Evolutionary conservation across 129 eudicot genomes (phyloP).

Genomic region (Rutidosis leptorrhynchoides): DNA sequence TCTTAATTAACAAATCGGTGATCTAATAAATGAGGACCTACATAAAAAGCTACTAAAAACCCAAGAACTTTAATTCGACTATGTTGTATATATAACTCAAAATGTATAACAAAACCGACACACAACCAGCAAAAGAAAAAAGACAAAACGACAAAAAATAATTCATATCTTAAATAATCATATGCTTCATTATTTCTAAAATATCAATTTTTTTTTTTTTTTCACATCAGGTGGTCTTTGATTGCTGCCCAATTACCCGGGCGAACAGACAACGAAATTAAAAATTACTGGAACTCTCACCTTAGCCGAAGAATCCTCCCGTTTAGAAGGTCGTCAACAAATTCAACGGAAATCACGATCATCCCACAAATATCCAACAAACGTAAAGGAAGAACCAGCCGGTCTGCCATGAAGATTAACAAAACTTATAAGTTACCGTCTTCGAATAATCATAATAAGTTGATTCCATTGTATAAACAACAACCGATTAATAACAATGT

Average conservation of each 20-base stretch:
- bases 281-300: conserved; percentile 88
- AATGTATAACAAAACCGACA: background rate
- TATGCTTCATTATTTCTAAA: too few species aligned
- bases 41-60: background rate
- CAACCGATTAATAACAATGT: conserved; percentile 2
- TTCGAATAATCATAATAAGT: background rate
- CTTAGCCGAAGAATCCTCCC: conserved; percentile 59
- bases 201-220: background rate
- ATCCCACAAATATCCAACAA: conserved; percentile 17
- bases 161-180: background rate
- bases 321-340: conserved; percentile 20
- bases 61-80: background rate
- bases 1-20: conserved; percentile 10
- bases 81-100: background rate
- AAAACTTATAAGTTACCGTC: conserved; percentile 18
- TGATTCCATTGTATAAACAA: background rate
- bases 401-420: conserved; percentile 45
- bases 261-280: conserved; percentile 94
- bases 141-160: too few species aligned
- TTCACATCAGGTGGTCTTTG: conserved; percentile 60
- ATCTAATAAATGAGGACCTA: background rate
- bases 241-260: conserved; percentile 78
- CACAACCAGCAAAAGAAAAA: background rate
- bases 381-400: conserved; percentile 44
- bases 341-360: background rate